Conservation (phyloP, 2,329 filamentous ascomycete genomes). For the Alternaria sp. region DNA sequence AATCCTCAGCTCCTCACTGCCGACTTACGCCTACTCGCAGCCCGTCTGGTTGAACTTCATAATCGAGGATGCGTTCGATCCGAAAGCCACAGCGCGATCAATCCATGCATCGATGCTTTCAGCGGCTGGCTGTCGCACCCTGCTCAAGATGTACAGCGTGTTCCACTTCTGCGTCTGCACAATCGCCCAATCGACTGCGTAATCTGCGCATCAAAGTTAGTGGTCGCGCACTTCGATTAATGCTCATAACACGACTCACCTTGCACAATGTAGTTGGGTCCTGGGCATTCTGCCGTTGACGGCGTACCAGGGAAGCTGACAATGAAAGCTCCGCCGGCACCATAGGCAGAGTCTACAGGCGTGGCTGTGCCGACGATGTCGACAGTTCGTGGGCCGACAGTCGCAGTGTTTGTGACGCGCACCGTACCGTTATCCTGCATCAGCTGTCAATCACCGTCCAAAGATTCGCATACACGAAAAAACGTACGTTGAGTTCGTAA, state of each 20-base stretch:
- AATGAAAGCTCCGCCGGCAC: slow-evolving; percentile 27
- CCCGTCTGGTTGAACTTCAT: slow-evolving; percentile 27
- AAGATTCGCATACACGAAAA: not conserved
- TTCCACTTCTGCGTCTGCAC: slow-evolving; percentile 39
- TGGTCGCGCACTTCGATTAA: no score
- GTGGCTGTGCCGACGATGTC: slow-evolving; percentile 30
- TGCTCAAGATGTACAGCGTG: slow-evolving; percentile 36
- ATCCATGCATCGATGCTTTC: slow-evolving; percentile 29
- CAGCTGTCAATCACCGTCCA: not conserved
- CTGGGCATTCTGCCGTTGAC: slow-evolving; percentile 20
- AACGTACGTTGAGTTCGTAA: slow-evolving; percentile 30
- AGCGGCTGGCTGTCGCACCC: slow-evolving; percentile 26
- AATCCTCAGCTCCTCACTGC: not conserved
- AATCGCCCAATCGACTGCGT: slow-evolving; percentile 33
- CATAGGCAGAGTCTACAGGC: slow-evolving; percentile 29
- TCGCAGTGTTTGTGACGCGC: slow-evolving; percentile 31
- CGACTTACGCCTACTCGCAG: slow-evolving; percentile 2
- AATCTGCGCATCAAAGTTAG: slow-evolving; percentile 22
- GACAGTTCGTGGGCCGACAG: slow-evolving; percentile 17
- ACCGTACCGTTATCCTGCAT: slow-evolving; percentile 30
- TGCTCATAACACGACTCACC: slow-evolving; percentile 6
- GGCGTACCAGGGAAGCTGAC: slow-evolving; percentile 32
- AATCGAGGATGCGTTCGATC: slow-evolving; percentile 24
- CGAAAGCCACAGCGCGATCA: slow-evolving; percentile 11
- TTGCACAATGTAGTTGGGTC: slow-evolving; percentile 42